Base-by-base conservation (phyloP, 2,329 filamentous ascomycete genomes). In the Trichoderma pleuroti region DNA sequence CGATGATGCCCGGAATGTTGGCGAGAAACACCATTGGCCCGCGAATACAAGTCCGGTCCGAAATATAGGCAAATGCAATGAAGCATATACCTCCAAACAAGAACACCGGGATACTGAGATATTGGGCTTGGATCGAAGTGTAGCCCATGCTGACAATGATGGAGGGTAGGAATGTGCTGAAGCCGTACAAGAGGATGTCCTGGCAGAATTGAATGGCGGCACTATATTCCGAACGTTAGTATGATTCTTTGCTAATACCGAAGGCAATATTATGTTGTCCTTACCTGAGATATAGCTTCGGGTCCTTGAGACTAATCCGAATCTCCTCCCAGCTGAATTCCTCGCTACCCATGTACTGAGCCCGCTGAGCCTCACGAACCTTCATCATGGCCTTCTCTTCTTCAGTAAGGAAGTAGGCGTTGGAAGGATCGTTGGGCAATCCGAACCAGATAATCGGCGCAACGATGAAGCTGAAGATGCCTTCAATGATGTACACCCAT, bases 41-140 rank as follows among this genome's bases (percentile, higher is more conserved):
- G 4, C 80, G 77, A 16, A 78, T 59, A 26, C 75, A 75, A 39
- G 80, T 76, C 11, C 79, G 78, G 75, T 88, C 86, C 0, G 85
- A 85, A n/a, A 82, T 72, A 54, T 76, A 84, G 2, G 85, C 83
- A 1, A 84, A 73, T 0, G 74, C 71, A 7, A 88, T 77, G 73
- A 85, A 88, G 30, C 77, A 75, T 8, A 83, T 71, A 1, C 82
- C 84, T 4, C 84, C 86, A 71, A 83, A 83, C 16, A 86, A 76
- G 73, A 86, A 88, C n/a, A 88, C 85, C 0, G 87, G 87, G 1
- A 88, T 85, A 5, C 86, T 88, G 39, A 88, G 78, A 42, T 85
- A 83, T 70, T 89, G 85, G 12, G 84, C 83, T 73, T 85, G 79
- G 24, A 87, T 78, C n/a, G 81, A 81, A 46, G 80, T 77, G 74